Evolutionary conservation across 352 stramenopile genomes (phyloP), one percentile per base, ranked within the genome.

Genomic region (Thalassiosira livingstoniorum): DNA sequence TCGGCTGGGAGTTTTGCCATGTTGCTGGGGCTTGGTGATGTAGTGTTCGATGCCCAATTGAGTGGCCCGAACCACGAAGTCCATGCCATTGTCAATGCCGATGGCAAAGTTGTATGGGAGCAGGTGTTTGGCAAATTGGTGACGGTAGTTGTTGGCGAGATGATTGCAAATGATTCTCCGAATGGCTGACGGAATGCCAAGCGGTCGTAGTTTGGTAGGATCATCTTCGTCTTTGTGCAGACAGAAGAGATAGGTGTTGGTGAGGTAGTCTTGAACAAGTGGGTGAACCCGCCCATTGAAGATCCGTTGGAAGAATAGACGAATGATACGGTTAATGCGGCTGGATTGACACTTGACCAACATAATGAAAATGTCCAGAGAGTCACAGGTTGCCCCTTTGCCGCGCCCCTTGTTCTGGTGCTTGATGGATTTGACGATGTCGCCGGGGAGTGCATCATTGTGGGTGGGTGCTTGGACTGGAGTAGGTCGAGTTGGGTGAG

Each of bases 401-500:
- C n/a, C n/a, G n/a, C n/a, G 39, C 15, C 39, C 39, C 15, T 47
- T 7, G 7, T 47, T 47, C 15, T 47, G 39, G 7, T 47, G 7
- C 15, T 47, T 47, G 39, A 47, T 47, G 39, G 39, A 47, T 7
- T 47, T 15, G 39, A 7, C 7, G 7, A 47, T 47, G 39, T 47
- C 15, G 39, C 39, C 39, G 7, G 39, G 39, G 7, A 47, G 7
- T 84, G n/a, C n/a, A n/a, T n/a, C n/a, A n/a, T n/a, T n/a, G n/a
- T n/a, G n/a, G n/a, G n/a, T n/a, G n/a, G n/a, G n/a, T n/a, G n/a
- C n/a, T n/a, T n/a, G n/a, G n/a, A n/a, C n/a, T n/a, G n/a, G n/a
- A n/a, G n/a, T n/a, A n/a, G n/a, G n/a, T n/a, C n/a, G n/a, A n/a
- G n/a, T n/a, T n/a, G n/a, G n/a, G n/a, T n/a, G n/a, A n/a, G n/a